These are phyloP conservation scores for Penicillium dipodomyicola DNA, from an alignment of 495 filamentous ascomycete genomes.

Conservation along the genomic window DNA sequence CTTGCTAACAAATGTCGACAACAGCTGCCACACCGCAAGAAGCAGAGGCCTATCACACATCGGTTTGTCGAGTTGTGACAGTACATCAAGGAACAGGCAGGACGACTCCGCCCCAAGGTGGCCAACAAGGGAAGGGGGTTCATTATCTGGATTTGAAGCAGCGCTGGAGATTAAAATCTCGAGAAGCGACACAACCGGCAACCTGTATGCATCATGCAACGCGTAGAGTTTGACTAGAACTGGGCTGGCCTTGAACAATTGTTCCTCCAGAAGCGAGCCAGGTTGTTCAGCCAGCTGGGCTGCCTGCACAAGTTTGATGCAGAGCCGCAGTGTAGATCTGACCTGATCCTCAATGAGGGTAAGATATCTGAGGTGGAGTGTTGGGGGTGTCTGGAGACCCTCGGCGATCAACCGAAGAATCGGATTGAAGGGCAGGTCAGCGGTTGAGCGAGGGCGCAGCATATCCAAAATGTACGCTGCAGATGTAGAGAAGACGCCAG, in stretches of 20 bases:
- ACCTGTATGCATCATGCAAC: conserved; percentile 61
- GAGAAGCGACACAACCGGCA: conserved; percentile 64
- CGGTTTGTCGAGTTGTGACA: conserved; percentile 77
- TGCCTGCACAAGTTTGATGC: conserved; percentile 64
- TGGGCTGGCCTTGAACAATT: conserved; percentile 74
- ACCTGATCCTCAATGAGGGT: conserved; percentile 61
- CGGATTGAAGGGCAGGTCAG: conserved; percentile 71
- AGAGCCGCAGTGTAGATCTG: conserved; percentile 60
- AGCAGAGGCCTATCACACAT: conserved; percentile 59
- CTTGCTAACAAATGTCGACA: conserved; percentile 83
- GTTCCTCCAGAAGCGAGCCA: conserved; percentile 65
- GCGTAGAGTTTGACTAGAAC: conserved; percentile 77
- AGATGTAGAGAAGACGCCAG: conserved; percentile 62
- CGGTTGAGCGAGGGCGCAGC: conserved; percentile 66
- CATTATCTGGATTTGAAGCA: conserved; percentile 54
- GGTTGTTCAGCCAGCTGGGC: conserved; percentile 61
- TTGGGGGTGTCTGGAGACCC: conserved; percentile 62
- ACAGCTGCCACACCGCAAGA: conserved; percentile 74
- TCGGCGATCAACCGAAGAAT: conserved; percentile 68
- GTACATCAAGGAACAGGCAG: conserved; percentile 74
- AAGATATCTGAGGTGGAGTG: conserved; percentile 57
- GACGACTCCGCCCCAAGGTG: conserved; percentile 79
- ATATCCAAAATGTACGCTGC: conserved; percentile 73
- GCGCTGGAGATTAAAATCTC: conserved; percentile 70
- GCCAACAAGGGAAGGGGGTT: conserved; percentile 87